Evolutionary conservation across 805 yeast genomes (phyloP), one percentile per base, ranked within the genome.

Genomic region (Zygotorulaspora chibaensis): DNA sequence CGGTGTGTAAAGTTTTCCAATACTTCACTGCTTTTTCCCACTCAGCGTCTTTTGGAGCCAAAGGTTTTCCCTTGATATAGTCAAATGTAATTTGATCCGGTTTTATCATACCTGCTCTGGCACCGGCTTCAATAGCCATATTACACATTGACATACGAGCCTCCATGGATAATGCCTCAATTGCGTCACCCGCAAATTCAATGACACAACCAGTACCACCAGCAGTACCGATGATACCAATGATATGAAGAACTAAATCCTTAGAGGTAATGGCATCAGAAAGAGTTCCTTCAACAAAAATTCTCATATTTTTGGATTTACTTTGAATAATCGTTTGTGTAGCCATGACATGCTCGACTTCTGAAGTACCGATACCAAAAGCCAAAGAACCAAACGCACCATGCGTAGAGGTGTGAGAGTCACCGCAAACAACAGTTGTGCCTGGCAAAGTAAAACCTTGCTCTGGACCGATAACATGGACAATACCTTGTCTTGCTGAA

Each of bases 101-200:
- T 54, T 84, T 86, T 66, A 93, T 91, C 97, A 93, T 88, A 71
- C 99, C 99, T 23, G 99, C 98, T 73, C 99, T 84, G 13, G 99
- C 99, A 72, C 99, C 99, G 49, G 85, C 99, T 73, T 93, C 99
- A 62, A 93, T 91, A 38, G 98, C 83, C 99, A 93, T 93, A 68
- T 93, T 93, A 78, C 99, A 93, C 75, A 93, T 93, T 44, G 98
- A 89, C 99, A 93, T 93, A 71, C 99, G 81, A 9, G 98, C 96
- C 71, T 93, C 99, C 89, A 93, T 88, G 27, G 95, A 80, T 51
- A 93, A 76, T 52, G 77, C 80, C 68, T 85, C 87, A 59, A 93
- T 90, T 46, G 98, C 97, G 56, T 83, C 80, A 67, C 99, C 99
- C 40, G 95, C 93, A 70, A 91, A 93, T 72, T 93, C 99, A 66